These are phyloP conservation scores for Prunus padus DNA, from an alignment of 306 rosid genomes.

Conservation along the genomic window DNA sequence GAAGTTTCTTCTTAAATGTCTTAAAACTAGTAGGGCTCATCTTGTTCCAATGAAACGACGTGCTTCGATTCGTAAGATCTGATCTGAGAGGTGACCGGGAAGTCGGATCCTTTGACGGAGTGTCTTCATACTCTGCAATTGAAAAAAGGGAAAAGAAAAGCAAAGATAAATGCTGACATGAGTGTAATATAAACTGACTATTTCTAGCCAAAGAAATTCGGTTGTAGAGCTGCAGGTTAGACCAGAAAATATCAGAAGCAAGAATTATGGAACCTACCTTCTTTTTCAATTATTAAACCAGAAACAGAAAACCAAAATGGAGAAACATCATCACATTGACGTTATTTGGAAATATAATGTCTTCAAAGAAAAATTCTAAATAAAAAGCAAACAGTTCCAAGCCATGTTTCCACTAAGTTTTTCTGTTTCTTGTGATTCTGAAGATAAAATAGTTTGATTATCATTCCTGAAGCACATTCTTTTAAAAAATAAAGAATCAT, in stretches of 20 bases:
- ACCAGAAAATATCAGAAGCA: not conserved
- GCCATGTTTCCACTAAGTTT: not conserved
- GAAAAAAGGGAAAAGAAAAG: not conserved
- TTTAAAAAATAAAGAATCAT: not conserved
- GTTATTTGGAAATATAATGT: not conserved
- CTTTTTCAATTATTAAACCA: not conserved
- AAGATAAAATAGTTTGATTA: not conserved
- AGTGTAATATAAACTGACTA: not conserved
- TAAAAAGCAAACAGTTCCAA: not conserved
- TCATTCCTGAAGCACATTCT: not conserved
- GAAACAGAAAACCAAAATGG: not conserved
- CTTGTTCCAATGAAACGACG: slow-evolving; percentile 30
- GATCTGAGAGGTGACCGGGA: slow-evolving; percentile 25
- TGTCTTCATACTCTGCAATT: slow-evolving; percentile 46
- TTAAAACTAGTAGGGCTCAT: slow-evolving; percentile 26
- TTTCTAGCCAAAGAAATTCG: not conserved
- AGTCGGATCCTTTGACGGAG: slow-evolving; percentile 29
- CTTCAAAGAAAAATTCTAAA: not conserved
- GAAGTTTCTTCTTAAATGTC: slow-evolving; percentile 41
- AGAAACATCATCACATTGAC: not conserved
- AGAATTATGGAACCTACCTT: not conserved
- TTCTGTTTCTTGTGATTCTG: not conserved
- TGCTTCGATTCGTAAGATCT: slow-evolving; percentile 30
- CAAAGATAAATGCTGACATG: not conserved
- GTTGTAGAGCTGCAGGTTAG: not conserved